Base-by-base conservation (phyloP, 2,329 filamentous ascomycete species). In the Fusarium brachygibbosum region DNA sequence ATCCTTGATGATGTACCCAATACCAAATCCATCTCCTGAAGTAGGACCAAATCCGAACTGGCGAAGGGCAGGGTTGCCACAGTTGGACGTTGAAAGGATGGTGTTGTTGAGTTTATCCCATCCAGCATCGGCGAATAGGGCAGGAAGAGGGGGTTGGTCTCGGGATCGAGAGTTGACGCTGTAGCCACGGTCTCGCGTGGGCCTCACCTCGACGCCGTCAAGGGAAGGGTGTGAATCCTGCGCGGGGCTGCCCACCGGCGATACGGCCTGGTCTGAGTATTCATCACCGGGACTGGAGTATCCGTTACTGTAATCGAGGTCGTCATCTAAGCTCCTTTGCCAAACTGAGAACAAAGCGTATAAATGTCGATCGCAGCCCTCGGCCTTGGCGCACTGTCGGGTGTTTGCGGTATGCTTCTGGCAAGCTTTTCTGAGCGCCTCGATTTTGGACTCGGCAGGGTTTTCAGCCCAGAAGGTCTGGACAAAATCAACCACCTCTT, bases 11-110 rank as follows among this genome's bases (percentile, higher is more conserved):
- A 99, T 98, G 82, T 99, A 99, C 4, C 96, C 96, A 58, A 99
- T 98, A 31, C 96, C 96, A 76, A 98, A 98, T 0, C 96, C 96
- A 70, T 98, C 94, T 3, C 90, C 95, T 1, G 93, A 95, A 0
- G 95, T 97, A 2, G 96, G 96, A 0, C 96, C 96, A 77, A 99
- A 99, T 5, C 96, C 96, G 75, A 99, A 99, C 74, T 98, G 95
- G 3, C 96, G 90, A 19, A 99, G 88, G 0, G 91, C 93, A 0
- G 96, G 96, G 80, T 98, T 99, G 62, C 96, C 96, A 80, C 96
- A 99, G 84, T 99, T 99, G n/a, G 94, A 98, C 0, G 96, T 98
- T 9, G 93, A 97, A 38, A 99, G 84, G 69, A 98, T 93, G 11
- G 95, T 98, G 68, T 88, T 97, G 83, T 98, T 98, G 70, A 98